phyloP scores from a whole-genome alignment of 768 basidiomycete genomes.

The Leccinum disarticulatum region DNA sequence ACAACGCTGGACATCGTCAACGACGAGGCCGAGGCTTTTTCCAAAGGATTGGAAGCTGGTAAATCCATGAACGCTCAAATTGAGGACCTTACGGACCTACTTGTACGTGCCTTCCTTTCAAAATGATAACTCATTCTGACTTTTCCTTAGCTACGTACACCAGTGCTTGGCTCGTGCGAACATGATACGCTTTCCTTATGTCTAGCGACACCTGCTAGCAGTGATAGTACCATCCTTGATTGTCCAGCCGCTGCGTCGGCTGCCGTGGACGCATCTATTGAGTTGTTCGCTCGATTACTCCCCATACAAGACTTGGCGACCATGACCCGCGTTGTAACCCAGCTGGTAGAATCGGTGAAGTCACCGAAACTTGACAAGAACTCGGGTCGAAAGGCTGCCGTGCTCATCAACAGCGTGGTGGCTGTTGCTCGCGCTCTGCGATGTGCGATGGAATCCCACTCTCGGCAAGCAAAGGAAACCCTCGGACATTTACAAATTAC shows the following conservation, averaged over 20 bases:
- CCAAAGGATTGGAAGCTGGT: slow-evolving; percentile 26
- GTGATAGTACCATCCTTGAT: slow-evolving; percentile 50
- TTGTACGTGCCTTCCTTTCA: slow-evolving; percentile 49
- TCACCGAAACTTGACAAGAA: slow-evolving; percentile 87
- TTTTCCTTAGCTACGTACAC: slow-evolving; percentile 46
- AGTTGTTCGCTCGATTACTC: slow-evolving; percentile 77
- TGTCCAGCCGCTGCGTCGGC: slow-evolving; percentile 77
- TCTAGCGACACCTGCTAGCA: slow-evolving; percentile 44
- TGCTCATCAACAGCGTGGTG: slow-evolving; percentile 74
- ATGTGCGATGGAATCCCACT: slow-evolving; percentile 47
- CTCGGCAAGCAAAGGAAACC: slow-evolving; percentile 61
- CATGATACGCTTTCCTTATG: slow-evolving; percentile 80
- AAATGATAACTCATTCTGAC: neutral
- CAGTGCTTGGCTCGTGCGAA: slow-evolving; percentile 81
- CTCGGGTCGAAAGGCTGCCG: slow-evolving; percentile 80
- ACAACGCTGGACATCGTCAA: slow-evolving; percentile 62
- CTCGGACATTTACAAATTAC: slow-evolving; percentile 68
- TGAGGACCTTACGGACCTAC: slow-evolving; percentile 72
- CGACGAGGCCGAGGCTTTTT: slow-evolving; percentile 36
- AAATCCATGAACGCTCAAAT: slow-evolving; percentile 74
- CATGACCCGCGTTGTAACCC: slow-evolving; percentile 52
- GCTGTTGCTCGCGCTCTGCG: slow-evolving; percentile 73
- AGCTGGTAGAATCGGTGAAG: slow-evolving; percentile 61
- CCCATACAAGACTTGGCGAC: slow-evolving; percentile 71
- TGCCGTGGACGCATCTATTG: slow-evolving; percentile 87